Conservation (phyloP, 345 rosid genomes). For the Pugionium cornutum region DNA sequence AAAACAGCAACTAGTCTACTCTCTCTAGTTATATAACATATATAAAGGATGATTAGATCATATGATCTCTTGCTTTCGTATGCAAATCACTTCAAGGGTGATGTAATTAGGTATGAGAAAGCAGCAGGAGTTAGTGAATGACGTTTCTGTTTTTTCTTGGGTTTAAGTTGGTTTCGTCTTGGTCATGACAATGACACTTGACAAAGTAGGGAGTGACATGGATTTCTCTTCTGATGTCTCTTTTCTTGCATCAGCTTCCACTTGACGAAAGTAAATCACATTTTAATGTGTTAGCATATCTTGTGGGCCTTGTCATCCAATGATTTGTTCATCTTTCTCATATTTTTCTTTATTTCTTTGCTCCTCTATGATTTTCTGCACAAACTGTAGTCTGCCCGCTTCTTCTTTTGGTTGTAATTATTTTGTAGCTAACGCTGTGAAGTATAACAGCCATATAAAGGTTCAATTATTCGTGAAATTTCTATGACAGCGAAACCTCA, state of each 20-base stretch:
- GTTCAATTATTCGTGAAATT: constrained; percentile 29
- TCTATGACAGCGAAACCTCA: constrained; percentile 29
- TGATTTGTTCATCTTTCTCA: constrained; percentile 35
- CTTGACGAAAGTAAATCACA: constrained; percentile 43
- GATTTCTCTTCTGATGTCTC: constrained; percentile 44
- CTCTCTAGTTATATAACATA: neutral
- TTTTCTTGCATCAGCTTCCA: constrained; percentile 40
- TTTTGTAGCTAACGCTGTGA: constrained; percentile 35
- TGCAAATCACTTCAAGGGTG: constrained; percentile 24
- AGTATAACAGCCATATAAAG: constrained; percentile 37
- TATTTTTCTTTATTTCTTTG: constrained; percentile 8
- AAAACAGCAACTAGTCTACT: constrained; percentile 23
- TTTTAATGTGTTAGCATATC: constrained; percentile 39
- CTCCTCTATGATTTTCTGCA: constrained; percentile 30
- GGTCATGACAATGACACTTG: constrained; percentile 48
- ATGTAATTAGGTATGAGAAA: constrained; percentile 36
- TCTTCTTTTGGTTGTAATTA: constrained; percentile 21
- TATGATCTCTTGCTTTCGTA: constrained; percentile 33
- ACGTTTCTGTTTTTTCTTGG: constrained; percentile 28
- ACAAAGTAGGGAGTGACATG: constrained; percentile 49
- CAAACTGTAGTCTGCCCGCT: constrained; percentile 32
- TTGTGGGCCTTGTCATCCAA: constrained; percentile 40
- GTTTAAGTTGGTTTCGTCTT: constrained; percentile 38
- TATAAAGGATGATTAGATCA: constrained; percentile 33
- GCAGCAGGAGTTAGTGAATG: constrained; percentile 33